Base-by-base conservation (phyloP, 75 land plant species). In the Cupressus sempervirens region DNA sequence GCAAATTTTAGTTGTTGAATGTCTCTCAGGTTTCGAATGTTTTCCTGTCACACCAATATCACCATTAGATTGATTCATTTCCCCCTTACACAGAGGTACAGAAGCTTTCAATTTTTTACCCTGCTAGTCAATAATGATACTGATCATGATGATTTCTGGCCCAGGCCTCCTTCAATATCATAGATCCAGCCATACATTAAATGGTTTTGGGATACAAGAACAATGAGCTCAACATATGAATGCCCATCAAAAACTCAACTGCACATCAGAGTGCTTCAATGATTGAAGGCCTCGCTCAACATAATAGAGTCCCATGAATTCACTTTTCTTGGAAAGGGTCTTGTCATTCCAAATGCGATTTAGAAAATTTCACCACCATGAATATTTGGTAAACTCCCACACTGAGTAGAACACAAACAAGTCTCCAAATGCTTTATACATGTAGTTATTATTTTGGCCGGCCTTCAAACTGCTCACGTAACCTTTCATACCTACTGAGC, bases 381-480 rank as follows among this genome's bases (percentile, higher is more conserved):
- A 29, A 76, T 41, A 76, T 76, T 45, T 79, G 45, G 20, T 8
- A 76, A 38, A 7, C 45, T 76, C 40, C 40, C 45, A 38, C 79
- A 2, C 16, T 40, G 43, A 76, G 20, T 4, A 76, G 79, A 23
- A 20, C 9, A 15, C 26, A 76, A 32, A 76, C 7, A 45, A 76
- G 18, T 38, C n/a, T 45, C 30, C 50, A 45, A 23, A 1, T 45
- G 40, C 46, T 79, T 43, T 41, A 4, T 12, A 43, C 5, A n/a
- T 43, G 29, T 45, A 79, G 0, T 20, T 84, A 18, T 88, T 72
- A 91, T 52, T 83, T 89, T 50, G 88, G 85, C 65, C 82, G 48
- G 54, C 98, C 99, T 92, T 97, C 93, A 82, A 96, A 91, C 85
- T 97, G 95, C 26, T 87, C 87, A 15, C 98, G 88, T 23, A 97